These are phyloP conservation scores for Nicotiana noctiflora DNA, from an alignment of 257 asterid genomes.

Conservation along the genomic window DNA sequence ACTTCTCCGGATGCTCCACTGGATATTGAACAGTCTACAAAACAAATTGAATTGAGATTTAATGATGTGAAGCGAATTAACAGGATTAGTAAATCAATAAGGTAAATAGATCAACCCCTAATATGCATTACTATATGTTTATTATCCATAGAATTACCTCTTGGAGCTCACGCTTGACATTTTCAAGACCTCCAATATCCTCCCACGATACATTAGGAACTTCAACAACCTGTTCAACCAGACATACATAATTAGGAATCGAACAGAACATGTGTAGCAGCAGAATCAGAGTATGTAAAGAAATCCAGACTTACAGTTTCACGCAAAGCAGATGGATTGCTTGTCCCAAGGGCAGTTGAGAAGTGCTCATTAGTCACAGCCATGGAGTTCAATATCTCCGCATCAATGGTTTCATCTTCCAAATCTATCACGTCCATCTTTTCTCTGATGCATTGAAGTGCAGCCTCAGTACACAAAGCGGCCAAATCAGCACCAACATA, in stretches of 20 bases:
- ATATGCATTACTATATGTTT: neutral
- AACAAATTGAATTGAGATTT: neutral
- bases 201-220: conserved; percentile 84
- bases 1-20: conserved; percentile 96
- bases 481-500: conserved; percentile 95
- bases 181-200: conserved; percentile 86
- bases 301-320: conserved; percentile 57
- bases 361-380: conserved; percentile 91
- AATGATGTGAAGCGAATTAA: neutral
- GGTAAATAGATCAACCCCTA: neutral
- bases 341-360: conserved; percentile 80
- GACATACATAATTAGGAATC: conserved; percentile 7
- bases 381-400: conserved; percentile 87
- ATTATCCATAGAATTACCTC: conserved; percentile 40
- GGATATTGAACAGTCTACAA: conserved; percentile 88
- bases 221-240: conserved; percentile 66
- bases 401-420: conserved; percentile 85
- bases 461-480: conserved; percentile 93
- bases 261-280: neutral
- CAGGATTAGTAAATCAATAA: neutral
- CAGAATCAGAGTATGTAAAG: neutral
- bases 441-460: conserved; percentile 94
- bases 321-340: conserved; percentile 94
- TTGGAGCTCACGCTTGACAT: conserved; percentile 89
- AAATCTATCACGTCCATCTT: conserved; percentile 93